Evolutionary conservation across 352 stramenopile genomes (phyloP), one percentile per base, ranked within the genome.

Genomic region (Phytophthora cryptogea): DNA sequence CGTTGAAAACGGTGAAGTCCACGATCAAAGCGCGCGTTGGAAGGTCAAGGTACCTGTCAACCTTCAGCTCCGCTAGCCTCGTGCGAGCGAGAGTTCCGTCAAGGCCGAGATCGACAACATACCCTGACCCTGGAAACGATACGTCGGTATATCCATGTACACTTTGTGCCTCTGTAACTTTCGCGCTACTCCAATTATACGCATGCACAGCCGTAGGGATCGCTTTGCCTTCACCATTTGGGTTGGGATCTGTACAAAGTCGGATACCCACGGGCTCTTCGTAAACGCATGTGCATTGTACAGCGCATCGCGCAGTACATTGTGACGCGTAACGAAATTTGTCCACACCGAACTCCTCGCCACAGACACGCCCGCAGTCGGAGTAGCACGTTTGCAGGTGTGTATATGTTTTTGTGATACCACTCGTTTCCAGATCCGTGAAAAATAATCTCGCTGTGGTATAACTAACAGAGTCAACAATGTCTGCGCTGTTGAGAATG

Each of bases 261-360:
- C 62, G 52, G 8, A 86, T 85, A 0, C 72, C 79, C 23, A 54
- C 66, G 2, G 76, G 70, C 36, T 87, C 66, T 30, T 89, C 78
- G 42, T 89, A 92, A 51, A 92, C 69, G 39, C 82, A 92, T 27
- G 78, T 88, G 56, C 82, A 92, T 23, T 86, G 79, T 26, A 81
- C 51, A 4, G 66, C 53, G 43, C 82, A 91, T 27, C 78, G 49
- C 1, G 59, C 37, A 7, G 51, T 59, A 36, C 81, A 92, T n/a
- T 76, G 54, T 0, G 43, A 57, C 0, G 57, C 50, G 48, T 89
- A 92, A 16, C 74, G 78, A 35, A 74, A 82, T 4, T 74, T 71
- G 26, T 89, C 80, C 0, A 89, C 71, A 13, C 80, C 78, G 54
- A 86, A 92, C 7, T 67, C 40, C 14, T 76, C 71, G 3, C 76